Base-by-base conservation (phyloP, 2,329 filamentous ascomycete species). In the Byssothecium circinans region DNA sequence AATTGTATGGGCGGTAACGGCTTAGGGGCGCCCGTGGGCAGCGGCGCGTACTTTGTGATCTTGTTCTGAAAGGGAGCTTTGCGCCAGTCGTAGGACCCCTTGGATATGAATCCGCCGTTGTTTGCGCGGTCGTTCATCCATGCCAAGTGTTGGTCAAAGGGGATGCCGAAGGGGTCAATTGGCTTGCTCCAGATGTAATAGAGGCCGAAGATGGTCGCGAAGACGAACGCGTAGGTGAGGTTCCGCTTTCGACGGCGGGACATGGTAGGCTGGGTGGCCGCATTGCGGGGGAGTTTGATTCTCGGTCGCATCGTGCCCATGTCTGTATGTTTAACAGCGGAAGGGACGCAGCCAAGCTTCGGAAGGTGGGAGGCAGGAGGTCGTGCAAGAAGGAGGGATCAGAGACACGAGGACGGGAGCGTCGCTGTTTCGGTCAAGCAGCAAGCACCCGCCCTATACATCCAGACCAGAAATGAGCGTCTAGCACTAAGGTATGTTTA, bases 1-100 rank as follows among this genome's bases (percentile, higher is more conserved):
- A 62, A 62, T 47, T 78, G 76, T 6, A 78, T 63, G 15, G 56
- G 60, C 0, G 75, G 75, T 1, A 78, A 64, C 19, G 58, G 57
- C 20, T 55, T 56, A 7, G 74, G 68, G 17, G 56, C 57, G 27
- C 62, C 70, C 2, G 61, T 63, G 4, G 75, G 75, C 18, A 77
- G 51, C 8, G 61, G 53, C 17, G 59, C 71, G 38, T 74, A 64
- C 3, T 61, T 58, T 7, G 60, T 46, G 25, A 73, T 63, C 2
- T 61, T 68, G 58, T 75, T 70, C 37, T 67, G 61, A 17, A 74
- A 64, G 2, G 72, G 69, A 1, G 75, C 69, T 25, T 68, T 60
- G n/a, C 60, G 64, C 75, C 75, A 78, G 47, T 71, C 66, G 56
- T 68, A 71, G 2, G 61, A 64, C 34, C 56, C 56, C 34, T 52